Conservation (phyloP, 2,329 filamentous ascomycete genomes). For the Colletotrichum navitas region DNA sequence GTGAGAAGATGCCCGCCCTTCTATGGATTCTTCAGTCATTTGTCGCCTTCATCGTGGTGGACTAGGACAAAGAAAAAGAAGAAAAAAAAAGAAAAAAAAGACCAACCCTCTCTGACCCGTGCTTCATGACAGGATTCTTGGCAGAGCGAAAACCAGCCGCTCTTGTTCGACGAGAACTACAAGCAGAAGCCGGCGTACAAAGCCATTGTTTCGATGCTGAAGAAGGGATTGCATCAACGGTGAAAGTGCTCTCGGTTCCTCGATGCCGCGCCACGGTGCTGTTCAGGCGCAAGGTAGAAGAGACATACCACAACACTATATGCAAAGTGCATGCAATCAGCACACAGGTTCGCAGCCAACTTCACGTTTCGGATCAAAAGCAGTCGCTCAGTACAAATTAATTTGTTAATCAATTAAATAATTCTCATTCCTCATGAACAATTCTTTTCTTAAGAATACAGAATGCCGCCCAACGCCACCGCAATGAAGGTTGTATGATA, state of each 20-base stretch:
- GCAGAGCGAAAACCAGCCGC: conserved; percentile 60
- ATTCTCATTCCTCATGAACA: conserved; percentile 38
- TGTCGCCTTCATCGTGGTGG: no score
- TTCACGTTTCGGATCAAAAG: background rate
- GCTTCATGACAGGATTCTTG: conserved; percentile 59
- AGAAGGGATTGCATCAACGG: background rate
- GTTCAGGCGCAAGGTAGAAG: no score
- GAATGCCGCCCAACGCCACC: conserved; percentile 38
- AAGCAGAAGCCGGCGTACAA: conserved; percentile 65
- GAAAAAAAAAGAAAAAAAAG: no score
- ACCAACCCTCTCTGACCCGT: background rate
- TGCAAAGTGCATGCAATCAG: background rate
- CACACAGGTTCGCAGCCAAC: background rate
- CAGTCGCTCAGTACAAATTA: background rate
- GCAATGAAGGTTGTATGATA: conserved; percentile 39
- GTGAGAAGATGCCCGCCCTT: conserved; percentile 46
- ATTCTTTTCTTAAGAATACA: conserved; percentile 20
- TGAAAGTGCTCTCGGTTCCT: background rate
- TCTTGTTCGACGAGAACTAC: conserved; percentile 66
- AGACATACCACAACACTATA: background rate
- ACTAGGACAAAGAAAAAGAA: background rate
- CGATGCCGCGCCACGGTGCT: no score
- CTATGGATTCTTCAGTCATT: no score
- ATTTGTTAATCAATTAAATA: conserved; percentile 27
- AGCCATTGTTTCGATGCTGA: conserved; percentile 55